Evolutionary conservation across 805 yeast species (phyloP).

Genomic region (Citeromyces nyonsensis): DNA sequence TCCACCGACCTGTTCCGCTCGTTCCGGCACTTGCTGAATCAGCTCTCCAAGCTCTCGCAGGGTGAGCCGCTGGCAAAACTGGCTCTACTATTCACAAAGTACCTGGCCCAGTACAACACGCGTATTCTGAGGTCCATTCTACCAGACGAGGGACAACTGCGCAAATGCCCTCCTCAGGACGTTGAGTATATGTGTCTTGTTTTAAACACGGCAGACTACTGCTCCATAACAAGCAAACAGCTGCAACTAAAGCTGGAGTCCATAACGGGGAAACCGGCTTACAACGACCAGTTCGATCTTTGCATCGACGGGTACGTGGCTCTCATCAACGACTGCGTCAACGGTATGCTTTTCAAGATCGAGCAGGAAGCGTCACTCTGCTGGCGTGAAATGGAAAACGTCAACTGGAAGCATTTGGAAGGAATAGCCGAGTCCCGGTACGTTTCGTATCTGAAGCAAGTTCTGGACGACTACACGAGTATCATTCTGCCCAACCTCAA

Average conservation of each 20-base stretch:
- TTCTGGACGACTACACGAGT: slow-evolving; percentile 24
- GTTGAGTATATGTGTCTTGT: slow-evolving; percentile 54
- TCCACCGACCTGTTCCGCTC: slow-evolving; percentile 76
- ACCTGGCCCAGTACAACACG: slow-evolving; percentile 43
- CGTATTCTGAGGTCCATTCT: slow-evolving; percentile 32
- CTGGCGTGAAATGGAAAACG: slow-evolving; percentile 74
- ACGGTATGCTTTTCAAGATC: slow-evolving; percentile 38
- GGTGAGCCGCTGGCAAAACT: slow-evolving; percentile 35
- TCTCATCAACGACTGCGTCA: slow-evolving; percentile 41
- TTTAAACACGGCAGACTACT: slow-evolving; percentile 81
- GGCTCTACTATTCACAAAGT: slow-evolving; percentile 44
- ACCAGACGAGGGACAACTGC: slow-evolving; percentile 18
- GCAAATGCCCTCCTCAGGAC: slow-evolving; percentile 30
- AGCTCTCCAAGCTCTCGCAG: slow-evolving; percentile 43
- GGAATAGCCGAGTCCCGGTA: slow-evolving; percentile 65
- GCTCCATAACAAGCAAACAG: slow-evolving; percentile 65
- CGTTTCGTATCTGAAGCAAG: slow-evolving; percentile 36
- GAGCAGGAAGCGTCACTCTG: slow-evolving; percentile 45
- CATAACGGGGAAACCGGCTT: too few species aligned
- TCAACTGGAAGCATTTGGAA: slow-evolving; percentile 56
- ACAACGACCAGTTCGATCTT: slow-evolving; percentile 25
- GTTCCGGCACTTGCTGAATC: slow-evolving; percentile 60
- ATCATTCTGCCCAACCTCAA: slow-evolving; percentile 41
- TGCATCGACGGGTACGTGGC: slow-evolving; percentile 42
- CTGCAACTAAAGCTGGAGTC: slow-evolving; percentile 38